Evolutionary conservation across 345 rosid genomes (phyloP).

Genomic region (Eucalyptus coolabah): DNA sequence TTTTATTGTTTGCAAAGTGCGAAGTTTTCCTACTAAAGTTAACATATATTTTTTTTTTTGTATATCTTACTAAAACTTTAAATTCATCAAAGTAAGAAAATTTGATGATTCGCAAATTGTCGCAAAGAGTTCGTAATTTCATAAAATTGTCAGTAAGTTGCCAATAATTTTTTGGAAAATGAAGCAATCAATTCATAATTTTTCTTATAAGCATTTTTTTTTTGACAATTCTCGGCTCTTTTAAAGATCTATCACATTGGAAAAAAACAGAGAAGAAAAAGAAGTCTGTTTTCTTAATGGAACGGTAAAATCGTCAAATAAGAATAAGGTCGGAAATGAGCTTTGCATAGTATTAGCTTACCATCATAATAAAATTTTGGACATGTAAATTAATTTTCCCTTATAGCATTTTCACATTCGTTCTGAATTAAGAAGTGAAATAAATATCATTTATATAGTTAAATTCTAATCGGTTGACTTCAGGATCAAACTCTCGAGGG

Average conservation of each 20-base stretch:
- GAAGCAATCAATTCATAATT: not conserved
- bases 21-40: not conserved
- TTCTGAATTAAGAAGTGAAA: not conserved
- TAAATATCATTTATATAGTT: not conserved
- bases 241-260: not conserved
- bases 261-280: not conserved
- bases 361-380: not conserved
- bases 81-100: not conserved
- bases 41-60: not conserved
- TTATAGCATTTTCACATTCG: not conserved
- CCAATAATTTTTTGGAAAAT: not conserved
- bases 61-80: not conserved
- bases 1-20: not conserved
- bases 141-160: not conserved
- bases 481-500: not conserved
- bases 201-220: not conserved
- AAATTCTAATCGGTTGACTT: not conserved
- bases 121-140: not conserved
- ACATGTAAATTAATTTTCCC: not conserved
- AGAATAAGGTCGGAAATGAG: not conserved
- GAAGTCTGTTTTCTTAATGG: not conserved
- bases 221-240: not conserved
- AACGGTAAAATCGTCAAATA: not conserved
- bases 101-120: not conserved
- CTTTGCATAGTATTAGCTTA: not conserved